These are phyloP conservation scores for Cladobotryum mycophilum DNA, from an alignment of 2,329 filamentous ascomycete species.

Conservation along the genomic window DNA sequence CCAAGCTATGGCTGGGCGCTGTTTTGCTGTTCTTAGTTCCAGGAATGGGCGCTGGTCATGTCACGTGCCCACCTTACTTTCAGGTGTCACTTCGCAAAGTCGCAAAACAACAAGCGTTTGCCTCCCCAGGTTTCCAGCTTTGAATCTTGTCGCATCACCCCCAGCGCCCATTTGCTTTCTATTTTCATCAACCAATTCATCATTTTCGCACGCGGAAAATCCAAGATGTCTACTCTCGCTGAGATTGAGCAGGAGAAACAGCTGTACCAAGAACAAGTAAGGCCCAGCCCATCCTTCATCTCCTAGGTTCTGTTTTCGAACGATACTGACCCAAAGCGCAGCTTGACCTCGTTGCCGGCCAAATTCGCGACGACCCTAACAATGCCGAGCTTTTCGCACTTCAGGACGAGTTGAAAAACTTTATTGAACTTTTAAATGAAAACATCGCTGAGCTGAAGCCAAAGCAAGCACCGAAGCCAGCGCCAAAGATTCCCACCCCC, in stretches of 20 bases:
- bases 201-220: too few species aligned
- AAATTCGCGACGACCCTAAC: slow-evolving; percentile 73
- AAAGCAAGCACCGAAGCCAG: slow-evolving; percentile 39
- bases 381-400: slow-evolving; percentile 72
- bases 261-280: slow-evolving; percentile 52
- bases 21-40: too few species aligned
- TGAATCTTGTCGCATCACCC: not conserved
- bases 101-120: not conserved
- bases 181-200: not conserved
- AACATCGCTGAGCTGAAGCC: slow-evolving; percentile 73
- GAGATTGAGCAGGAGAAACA: slow-evolving; percentile 47
- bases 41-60: not conserved
- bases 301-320: not conserved
- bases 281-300: slow-evolving; percentile 12
- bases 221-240: slow-evolving; percentile 27
- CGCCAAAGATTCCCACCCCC: slow-evolving; percentile 31
- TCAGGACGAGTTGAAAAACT: slow-evolving; percentile 73
- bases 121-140: too few species aligned
- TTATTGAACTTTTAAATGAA: slow-evolving; percentile 72
- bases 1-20: not conserved
- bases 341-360: slow-evolving; percentile 71
- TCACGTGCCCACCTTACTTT: not conserved
- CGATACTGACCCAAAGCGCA: slow-evolving; percentile 29
- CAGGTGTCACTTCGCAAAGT: not conserved
- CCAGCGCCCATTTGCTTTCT: not conserved